Percentiles rank a stretch among this genome's conserved stretches.
Conservation (phyloP, 768 basidiomycete species). For the Wakefieldia striispora region DNA sequence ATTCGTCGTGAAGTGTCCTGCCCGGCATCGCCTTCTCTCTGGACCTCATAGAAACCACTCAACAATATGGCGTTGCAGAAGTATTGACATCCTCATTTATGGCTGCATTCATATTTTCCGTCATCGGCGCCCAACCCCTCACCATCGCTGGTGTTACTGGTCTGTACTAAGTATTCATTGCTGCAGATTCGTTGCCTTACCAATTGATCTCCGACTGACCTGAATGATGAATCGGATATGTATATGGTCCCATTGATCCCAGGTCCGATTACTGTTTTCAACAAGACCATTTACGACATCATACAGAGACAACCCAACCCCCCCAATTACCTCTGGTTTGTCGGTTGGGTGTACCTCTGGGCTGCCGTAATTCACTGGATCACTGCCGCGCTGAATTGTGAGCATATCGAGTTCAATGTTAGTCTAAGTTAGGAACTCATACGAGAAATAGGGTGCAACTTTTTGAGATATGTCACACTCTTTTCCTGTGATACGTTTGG, state of each 20-base stretch:
- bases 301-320: constrained; percentile 52
- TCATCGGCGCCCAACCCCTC: constrained; percentile 87
- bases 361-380: constrained; percentile 84
- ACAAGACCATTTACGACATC: constrained; percentile 85
- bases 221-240: too few species aligned
- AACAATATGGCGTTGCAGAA: constrained; percentile 87
- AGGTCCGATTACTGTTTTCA: constrained; percentile 92
- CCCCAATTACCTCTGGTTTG: constrained; percentile 79
- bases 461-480: constrained; percentile 81
- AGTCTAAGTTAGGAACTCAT: neutral
- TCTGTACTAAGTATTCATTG: too few species aligned
- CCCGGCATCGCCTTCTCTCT: constrained; percentile 91
- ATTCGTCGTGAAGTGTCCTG: constrained; percentile 52
- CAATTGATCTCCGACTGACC: neutral
- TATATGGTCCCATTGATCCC: constrained; percentile 1
- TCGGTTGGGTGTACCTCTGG: constrained; percentile 94
- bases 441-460: constrained; percentile 62
- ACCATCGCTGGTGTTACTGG: constrained; percentile 92
- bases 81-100: constrained; percentile 83
- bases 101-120: constrained; percentile 83
- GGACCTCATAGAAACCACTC: constrained; percentile 88
- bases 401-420: constrained; percentile 15
- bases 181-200: neutral
- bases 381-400: constrained; percentile 76
- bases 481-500: constrained; percentile 93